A percentile compares a stretch with the other conserved stretches of the same genome.
Evolutionary conservation across 495 filamentous ascomycete species (phyloP).

Genomic region (Aspergillus sclerotiicarbonarius): DNA sequence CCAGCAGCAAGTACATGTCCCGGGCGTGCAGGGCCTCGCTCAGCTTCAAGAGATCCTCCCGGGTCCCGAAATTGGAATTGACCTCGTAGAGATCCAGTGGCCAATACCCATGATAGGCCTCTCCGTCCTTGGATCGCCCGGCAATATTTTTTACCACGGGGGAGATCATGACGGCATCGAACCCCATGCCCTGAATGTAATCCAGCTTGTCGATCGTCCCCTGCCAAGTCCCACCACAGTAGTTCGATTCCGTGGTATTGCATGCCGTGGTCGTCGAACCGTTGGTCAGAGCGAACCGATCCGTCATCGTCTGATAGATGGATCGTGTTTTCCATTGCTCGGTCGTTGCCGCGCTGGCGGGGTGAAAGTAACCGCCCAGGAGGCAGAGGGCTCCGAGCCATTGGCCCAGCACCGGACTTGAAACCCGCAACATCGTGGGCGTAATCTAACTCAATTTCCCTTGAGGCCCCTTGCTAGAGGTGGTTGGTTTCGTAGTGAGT

Average conservation of each 20-base stretch:
- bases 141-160: constrained; percentile 62
- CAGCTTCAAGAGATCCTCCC: constrained; percentile 22
- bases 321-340: constrained; percentile 14
- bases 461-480: too few relatives aligned
- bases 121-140: constrained; percentile 44
- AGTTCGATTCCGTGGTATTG: constrained; percentile 40
- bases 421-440: too few relatives aligned
- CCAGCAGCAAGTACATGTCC: constrained; percentile 61
- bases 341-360: background rate
- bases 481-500: too few relatives aligned
- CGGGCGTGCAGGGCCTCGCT: constrained; percentile 20
- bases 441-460: too few relatives aligned
- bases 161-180: constrained; percentile 72
- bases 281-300: constrained; percentile 64
- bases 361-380: background rate
- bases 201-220: constrained; percentile 56
- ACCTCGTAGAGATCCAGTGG: constrained; percentile 24
- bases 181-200: constrained; percentile 64
- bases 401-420: too few relatives aligned
- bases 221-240: constrained; percentile 68
- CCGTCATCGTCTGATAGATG: constrained; percentile 38
- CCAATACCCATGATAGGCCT: constrained; percentile 37
- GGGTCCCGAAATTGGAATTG: constrained; percentile 25
- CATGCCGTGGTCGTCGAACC: constrained; percentile 45
- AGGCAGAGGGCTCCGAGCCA: background rate